These are phyloP conservation scores for Yamadazyma takamatsuzukensis DNA, from an alignment of 805 yeast genomes.

Conservation along the genomic window DNA sequence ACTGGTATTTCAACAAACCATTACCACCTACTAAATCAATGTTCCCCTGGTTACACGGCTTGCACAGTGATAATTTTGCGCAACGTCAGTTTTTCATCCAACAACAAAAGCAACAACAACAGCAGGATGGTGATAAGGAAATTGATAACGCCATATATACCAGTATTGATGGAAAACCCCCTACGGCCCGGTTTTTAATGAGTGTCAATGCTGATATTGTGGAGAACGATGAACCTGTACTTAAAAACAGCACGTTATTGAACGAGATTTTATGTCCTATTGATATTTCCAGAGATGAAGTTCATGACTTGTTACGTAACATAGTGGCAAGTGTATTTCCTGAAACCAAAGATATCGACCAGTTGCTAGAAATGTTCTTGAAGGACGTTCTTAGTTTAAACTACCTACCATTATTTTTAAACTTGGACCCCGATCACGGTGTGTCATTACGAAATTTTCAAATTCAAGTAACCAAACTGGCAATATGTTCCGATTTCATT, in stretches of 20 bases:
- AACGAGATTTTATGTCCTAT: slow-evolving; percentile 52
- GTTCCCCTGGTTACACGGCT: slow-evolving; percentile 92
- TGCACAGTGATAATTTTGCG: slow-evolving; percentile 53
- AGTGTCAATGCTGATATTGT: slow-evolving; percentile 19
- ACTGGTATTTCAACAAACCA: slow-evolving; percentile 36
- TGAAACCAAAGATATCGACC: slow-evolving; percentile 14
- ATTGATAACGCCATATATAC: slow-evolving; percentile 2
- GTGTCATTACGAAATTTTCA: slow-evolving; percentile 81
- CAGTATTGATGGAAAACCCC: slow-evolving; percentile 3
- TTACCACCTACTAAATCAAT: slow-evolving; percentile 62
- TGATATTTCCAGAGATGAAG: slow-evolving; percentile 38
- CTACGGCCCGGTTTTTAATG: slow-evolving; percentile 36
- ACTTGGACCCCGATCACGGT: slow-evolving; percentile 67
- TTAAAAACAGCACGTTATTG: slow-evolving; percentile 54
- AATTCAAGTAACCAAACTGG: slow-evolving; percentile 77
- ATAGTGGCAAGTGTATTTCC: slow-evolving; percentile 9
- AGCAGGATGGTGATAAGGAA: neutral
- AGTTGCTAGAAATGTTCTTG: slow-evolving; percentile 21
- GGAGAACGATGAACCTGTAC: slow-evolving; percentile 14
- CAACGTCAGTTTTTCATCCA: slow-evolving; percentile 45
- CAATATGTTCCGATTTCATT: slow-evolving; percentile 68
- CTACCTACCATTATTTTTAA: slow-evolving; percentile 50
- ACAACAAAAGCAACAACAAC: slow-evolving; percentile 20
- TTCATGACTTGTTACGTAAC: slow-evolving; percentile 18
- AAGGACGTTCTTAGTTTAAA: slow-evolving; percentile 43